Evolutionary conservation across 2,329 filamentous ascomycete species (phyloP).

Genomic region (Clarireedia monteithiana): DNA sequence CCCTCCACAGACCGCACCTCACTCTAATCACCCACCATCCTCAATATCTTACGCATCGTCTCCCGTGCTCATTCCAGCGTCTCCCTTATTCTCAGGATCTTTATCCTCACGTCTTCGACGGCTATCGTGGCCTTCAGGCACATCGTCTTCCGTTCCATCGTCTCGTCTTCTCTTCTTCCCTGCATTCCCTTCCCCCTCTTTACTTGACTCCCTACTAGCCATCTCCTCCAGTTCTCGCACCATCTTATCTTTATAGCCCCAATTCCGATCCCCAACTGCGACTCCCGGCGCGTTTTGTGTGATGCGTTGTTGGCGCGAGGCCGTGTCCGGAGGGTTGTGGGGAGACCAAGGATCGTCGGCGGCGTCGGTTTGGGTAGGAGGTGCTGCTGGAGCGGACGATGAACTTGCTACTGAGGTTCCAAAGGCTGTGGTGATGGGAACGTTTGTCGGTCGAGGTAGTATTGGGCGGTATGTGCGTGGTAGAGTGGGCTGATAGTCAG

Average conservation of each 20-base stretch:
- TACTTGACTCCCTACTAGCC: background rate
- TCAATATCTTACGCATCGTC: no score
- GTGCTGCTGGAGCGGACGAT: no score
- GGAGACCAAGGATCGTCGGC: conserved; percentile 3
- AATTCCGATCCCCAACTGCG: background rate
- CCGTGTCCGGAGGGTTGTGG: background rate
- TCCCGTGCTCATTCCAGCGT: background rate
- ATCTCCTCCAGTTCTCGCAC: background rate
- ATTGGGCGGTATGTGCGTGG: background rate
- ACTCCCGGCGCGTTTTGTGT: background rate
- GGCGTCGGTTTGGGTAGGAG: background rate
- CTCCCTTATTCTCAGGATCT: no score
- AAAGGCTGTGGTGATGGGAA: no score
- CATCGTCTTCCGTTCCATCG: background rate
- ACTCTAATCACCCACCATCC: no score
- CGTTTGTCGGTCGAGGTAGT: background rate
- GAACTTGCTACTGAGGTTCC: no score
- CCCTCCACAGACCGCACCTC: no score
- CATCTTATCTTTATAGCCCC: conserved; percentile 7
- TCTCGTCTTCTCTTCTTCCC: background rate
- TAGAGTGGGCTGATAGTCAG: background rate
- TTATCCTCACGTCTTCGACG: no score
- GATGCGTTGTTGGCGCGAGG: background rate
- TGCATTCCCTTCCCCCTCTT: background rate
- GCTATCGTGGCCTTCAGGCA: background rate